Evolutionary conservation across 306 rosid species (phyloP).

Genomic region (Alnus rubra): DNA sequence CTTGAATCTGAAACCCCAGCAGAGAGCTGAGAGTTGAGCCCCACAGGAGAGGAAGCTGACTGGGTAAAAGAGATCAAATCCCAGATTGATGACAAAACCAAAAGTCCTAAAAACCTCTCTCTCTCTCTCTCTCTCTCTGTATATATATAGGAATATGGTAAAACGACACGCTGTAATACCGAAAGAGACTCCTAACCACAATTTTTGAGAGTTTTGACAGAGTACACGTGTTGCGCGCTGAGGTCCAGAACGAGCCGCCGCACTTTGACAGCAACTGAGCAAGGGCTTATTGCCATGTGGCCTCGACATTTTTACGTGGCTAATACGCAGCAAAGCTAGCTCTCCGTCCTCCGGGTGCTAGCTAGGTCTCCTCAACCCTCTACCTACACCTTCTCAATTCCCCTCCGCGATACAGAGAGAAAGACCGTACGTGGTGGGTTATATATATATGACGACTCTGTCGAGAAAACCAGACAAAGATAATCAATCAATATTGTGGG

Average conservation of each 20-base stretch:
- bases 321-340: neutral
- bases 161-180: conserved; percentile 12
- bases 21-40: neutral
- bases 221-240: conserved; percentile 11
- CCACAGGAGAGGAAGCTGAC: neutral
- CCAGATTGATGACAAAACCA: neutral
- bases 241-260: conserved; percentile 2
- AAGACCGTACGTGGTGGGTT: neutral
- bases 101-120: neutral
- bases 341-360: conserved; percentile 2
- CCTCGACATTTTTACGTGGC: conserved; percentile 28
- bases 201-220: neutral
- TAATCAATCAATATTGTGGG: neutral
- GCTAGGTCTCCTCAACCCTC: conserved; percentile 9
- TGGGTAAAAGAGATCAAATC: neutral
- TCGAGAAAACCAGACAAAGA: neutral
- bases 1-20: neutral
- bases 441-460: neutral
- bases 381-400: conserved; percentile 29
- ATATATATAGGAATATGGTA: neutral
- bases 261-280: neutral
- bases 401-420: neutral
- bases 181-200: conserved; percentile 17
- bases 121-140: no score
- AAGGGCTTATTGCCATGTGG: conserved; percentile 29